These are phyloP conservation scores for Albizia julibrissin DNA, from an alignment of 306 rosid genomes.

Conservation along the genomic window DNA sequence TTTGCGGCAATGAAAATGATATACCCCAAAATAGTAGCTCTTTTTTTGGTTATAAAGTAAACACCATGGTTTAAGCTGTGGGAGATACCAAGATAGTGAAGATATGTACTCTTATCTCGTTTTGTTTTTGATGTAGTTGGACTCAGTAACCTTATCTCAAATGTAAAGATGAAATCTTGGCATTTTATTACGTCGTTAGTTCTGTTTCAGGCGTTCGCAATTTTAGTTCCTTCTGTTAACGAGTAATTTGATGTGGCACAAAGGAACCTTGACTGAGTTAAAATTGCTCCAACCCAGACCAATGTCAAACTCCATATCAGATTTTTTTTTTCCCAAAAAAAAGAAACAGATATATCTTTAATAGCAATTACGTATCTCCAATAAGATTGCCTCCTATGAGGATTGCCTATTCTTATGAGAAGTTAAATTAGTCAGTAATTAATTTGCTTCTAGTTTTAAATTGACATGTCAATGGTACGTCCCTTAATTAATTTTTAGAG, in stretches of 20 bases:
- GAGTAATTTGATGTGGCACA: not conserved
- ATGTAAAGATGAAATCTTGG: constrained; percentile 26
- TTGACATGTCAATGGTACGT: too few species aligned
- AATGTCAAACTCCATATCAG: too few species aligned
- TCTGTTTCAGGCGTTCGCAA: not conserved
- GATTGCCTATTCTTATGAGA: too few species aligned
- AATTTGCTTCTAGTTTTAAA: too few species aligned
- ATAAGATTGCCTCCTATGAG: too few species aligned
- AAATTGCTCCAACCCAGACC: too few species aligned
- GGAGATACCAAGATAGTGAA: not conserved
- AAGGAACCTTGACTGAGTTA: too few species aligned
- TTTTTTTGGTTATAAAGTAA: not conserved
- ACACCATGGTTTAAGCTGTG: not conserved
- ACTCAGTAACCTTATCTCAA: constrained; percentile 2
- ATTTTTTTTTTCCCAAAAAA: too few species aligned
- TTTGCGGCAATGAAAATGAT: constrained; percentile 4
- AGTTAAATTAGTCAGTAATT: too few species aligned
- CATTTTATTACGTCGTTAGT: not conserved
- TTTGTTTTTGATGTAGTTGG: constrained; percentile 27
- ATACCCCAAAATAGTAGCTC: constrained; percentile 17
- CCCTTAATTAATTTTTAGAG: too few species aligned
- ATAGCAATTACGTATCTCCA: too few species aligned
- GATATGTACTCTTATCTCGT: not conserved
- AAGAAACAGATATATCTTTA: too few species aligned
- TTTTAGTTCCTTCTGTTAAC: not conserved